Evolutionary conservation across 116 monocot genomes (phyloP).

Genomic region (Phalaenopsis hybrid): DNA sequence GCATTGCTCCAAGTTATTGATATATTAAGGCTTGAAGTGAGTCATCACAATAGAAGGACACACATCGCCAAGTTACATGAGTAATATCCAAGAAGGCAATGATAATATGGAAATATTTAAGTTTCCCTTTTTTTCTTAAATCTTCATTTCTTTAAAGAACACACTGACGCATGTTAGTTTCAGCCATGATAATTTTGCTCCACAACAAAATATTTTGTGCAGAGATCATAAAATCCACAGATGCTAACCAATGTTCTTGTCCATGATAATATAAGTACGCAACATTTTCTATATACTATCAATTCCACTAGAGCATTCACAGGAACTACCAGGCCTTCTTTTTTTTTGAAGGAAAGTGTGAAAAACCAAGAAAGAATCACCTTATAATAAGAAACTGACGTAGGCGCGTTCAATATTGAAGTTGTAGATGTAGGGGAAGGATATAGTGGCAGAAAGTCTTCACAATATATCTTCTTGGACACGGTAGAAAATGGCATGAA

Average conservation of each 20-base stretch:
- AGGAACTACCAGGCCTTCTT: background rate
- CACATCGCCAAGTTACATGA: background rate
- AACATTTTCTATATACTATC: background rate
- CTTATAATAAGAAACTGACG: conserved; percentile 61
- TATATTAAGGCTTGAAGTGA: background rate
- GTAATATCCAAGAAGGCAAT: background rate
- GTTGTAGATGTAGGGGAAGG: conserved; percentile 27
- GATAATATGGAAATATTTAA: background rate
- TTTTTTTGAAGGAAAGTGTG: background rate
- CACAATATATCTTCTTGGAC: conserved; percentile 63
- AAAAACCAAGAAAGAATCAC: conserved; percentile 19
- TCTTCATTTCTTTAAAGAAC: background rate
- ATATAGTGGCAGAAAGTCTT: conserved; percentile 60
- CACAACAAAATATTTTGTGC: background rate
- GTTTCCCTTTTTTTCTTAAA: background rate
- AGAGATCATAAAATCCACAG: background rate
- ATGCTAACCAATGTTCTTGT: background rate
- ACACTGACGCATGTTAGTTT: background rate
- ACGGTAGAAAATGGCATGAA: conserved; percentile 61
- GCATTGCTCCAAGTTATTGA: background rate
- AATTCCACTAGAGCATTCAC: background rate
- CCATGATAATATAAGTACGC: background rate
- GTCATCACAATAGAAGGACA: background rate
- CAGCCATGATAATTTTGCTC: background rate
- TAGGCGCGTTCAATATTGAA: conserved; percentile 22